Conservation (phyloP, 208 protist species). For the Endotrypanum monterogeii region DNA sequence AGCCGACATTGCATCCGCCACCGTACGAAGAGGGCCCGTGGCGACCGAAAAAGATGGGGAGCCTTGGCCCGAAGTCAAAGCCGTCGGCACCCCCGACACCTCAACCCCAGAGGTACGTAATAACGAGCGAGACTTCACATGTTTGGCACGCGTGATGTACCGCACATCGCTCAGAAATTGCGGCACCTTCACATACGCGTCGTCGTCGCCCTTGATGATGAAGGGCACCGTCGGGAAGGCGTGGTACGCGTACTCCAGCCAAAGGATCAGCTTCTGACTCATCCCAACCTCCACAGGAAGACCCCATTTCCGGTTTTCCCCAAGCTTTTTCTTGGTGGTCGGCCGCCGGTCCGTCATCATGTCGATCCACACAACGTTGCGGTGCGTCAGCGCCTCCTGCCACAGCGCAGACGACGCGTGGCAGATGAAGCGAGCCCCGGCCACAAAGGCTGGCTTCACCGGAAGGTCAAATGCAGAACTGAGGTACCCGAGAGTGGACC, state of each 20-base stretch:
- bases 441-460: not conserved
- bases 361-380: conserved; percentile 34
- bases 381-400: conserved; percentile 36
- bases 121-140: too few relatives aligned
- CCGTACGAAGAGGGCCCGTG: too few relatives aligned
- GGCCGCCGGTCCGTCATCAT: conserved; percentile 33
- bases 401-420: conserved; percentile 26
- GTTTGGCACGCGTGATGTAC: not conserved
- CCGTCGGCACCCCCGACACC: too few relatives aligned
- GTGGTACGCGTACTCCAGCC: conserved; percentile 40
- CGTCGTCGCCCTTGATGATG: conserved; percentile 58
- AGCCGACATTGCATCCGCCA: too few relatives aligned
- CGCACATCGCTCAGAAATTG: conserved; percentile 47
- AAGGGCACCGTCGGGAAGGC: conserved; percentile 36
- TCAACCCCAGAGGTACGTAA: too few relatives aligned
- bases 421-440: conserved; percentile 6
- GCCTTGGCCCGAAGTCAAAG: too few relatives aligned
- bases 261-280: conserved; percentile 43
- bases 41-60: too few relatives aligned
- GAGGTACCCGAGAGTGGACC: not conserved
- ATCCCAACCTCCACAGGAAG: conserved; percentile 37
- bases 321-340: conserved; percentile 21
- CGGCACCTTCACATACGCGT: conserved; percentile 54
- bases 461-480: not conserved
- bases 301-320: conserved; percentile 28